Evolutionary conservation across 2,329 filamentous ascomycete genomes (phyloP), one percentile per base, ranked within the genome.

Genomic region (Claviceps sp.): DNA sequence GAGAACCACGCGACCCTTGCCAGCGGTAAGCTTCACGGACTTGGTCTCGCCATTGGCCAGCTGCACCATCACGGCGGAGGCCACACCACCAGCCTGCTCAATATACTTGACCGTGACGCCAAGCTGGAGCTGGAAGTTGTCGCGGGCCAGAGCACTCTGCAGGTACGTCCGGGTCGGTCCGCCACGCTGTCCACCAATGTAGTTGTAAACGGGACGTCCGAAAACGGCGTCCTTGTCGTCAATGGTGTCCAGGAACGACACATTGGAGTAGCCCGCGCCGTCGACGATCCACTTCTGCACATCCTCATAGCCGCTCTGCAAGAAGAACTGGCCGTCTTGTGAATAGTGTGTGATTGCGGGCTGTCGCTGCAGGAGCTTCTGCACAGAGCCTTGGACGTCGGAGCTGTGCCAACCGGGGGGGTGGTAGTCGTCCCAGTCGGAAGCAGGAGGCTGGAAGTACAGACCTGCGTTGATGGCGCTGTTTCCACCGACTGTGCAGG

Each of bases 391-490:
- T 44, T 67, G 56, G 56, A 79, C 70, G 53, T 78, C 74, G 1
- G 59, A 60, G 45, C 68, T 72, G 59, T 75, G 76, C 76, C 76
- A 79, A 14, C 71, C 72, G 0, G 61, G 55, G 0, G 73, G 73
- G 50, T 72, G 71, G 48, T 74, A 76, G 7, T 67, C 60, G 57
- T 78, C 72, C 66, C 72, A 78, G 55, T 78, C 75, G 1, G 71
- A 72, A 1, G 72, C 69, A 0, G 75, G 75, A 5, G 75, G 75
- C 54, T 77, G 70, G 55, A 77, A 76, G 60, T 70, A 77, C 1
- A 78, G 60, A 8, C 74, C 74, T 5, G 75, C 75, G 52, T 78
- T 78, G 61, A 78, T 74, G 9, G 75, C 74, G 47, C 71, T 74
- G 52, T 69, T 71, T 8, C 75, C 75, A 5, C 75, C 75, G 14